These are phyloP conservation scores for Fusarium palustre DNA, from an alignment of 2,329 filamentous ascomycete species.

Conservation along the genomic window DNA sequence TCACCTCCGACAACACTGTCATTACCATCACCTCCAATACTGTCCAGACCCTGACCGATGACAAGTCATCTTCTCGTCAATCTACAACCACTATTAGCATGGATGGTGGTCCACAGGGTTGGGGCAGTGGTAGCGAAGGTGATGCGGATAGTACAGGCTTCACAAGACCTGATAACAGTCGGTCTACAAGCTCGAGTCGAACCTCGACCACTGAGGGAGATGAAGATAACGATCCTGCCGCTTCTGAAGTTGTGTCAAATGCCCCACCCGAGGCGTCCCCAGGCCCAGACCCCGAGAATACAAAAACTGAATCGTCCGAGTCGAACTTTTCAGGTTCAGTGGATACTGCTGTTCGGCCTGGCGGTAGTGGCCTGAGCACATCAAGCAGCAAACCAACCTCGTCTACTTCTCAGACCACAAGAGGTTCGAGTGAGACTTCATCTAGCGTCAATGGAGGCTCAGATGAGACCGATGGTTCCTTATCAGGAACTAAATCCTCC, in stretches of 20 bases:
- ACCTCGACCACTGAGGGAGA: accelerated
- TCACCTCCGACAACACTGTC: constrained; percentile 8
- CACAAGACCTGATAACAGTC: background rate
- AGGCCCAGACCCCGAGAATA: background rate
- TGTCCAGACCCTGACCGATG: constrained; percentile 1
- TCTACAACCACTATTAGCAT: background rate
- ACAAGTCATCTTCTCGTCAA: background rate
- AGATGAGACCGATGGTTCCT: background rate
- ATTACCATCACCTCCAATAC: background rate
- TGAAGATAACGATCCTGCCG: background rate
- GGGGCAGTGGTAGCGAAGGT: background rate
- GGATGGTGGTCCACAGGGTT: background rate
- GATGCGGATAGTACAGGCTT: background rate
- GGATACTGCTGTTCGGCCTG: background rate
- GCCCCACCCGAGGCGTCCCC: background rate
- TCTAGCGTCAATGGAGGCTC: background rate
- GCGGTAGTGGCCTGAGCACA: background rate
- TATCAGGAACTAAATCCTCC: background rate
- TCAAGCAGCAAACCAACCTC: background rate
- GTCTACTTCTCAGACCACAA: background rate
- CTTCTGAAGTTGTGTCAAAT: background rate
- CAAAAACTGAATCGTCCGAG: background rate
- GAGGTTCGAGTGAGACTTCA: background rate
- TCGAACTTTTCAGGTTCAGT: accelerated
- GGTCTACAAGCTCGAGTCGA: background rate